These are phyloP conservation scores for Arabidopsis thaliana DNA, from an alignment of 345 rosid genomes.

Conservation along the genomic window TAIR10.1 NC_003076.8:21730001-21730500, in stretches of 20 bases:
- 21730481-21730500: conserved; percentile 43
- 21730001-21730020: not conserved
- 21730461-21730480: conserved; percentile 44
- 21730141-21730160: not conserved
- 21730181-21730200: conserved; percentile 30
- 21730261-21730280: conserved; percentile 39
- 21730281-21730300: conserved; percentile 27
- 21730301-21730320: conserved; percentile 18
- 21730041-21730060: too few relatives aligned
- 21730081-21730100: not conserved
- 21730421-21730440: conserved; percentile 19
- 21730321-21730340: conserved; percentile 28
- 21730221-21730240: conserved; percentile 28
- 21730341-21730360: conserved; percentile 41
- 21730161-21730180: conserved; percentile 33
- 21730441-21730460: conserved; percentile 24
- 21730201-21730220: not conserved
- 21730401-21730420: conserved; percentile 30
- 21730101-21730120: not conserved
- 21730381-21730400: conserved; percentile 45
- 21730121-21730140: not conserved
- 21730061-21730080: not conserved
- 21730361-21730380: conserved; percentile 43
- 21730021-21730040: not conserved
- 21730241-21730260: conserved; percentile 40